A percentile compares a stretch with the other conserved stretches of the same genome.
These are phyloP conservation scores for Solanum hybrid DNA, from an alignment of 305 asterid species.

Conservation along the genomic window DNA sequence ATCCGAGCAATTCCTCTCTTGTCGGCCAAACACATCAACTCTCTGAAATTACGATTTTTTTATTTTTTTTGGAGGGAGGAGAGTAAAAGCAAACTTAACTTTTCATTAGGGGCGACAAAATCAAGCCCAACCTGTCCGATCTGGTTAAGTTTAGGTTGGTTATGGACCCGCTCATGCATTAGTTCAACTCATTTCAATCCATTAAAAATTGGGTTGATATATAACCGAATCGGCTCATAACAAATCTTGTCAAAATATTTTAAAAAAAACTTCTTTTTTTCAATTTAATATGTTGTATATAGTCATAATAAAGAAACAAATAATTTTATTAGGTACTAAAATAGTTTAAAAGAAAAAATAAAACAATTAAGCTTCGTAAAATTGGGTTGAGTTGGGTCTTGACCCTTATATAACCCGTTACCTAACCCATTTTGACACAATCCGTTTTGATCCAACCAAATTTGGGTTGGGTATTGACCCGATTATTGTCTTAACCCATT, in stretches of 20 bases:
- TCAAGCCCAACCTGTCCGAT: no score
- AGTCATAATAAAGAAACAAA: background rate
- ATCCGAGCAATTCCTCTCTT: background rate
- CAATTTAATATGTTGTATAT: no score
- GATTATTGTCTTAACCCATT: no score
- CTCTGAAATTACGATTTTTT: background rate
- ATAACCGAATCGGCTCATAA: no score
- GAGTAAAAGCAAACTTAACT: background rate
- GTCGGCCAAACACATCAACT: background rate
- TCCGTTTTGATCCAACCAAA: background rate
- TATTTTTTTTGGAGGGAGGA: background rate
- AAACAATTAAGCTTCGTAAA: background rate
- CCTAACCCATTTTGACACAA: background rate
- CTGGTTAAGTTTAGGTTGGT: background rate
- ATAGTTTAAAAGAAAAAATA: background rate
- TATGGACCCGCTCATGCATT: background rate
- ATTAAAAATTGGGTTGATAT: background rate
- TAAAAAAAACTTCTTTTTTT: background rate
- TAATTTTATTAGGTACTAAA: background rate
- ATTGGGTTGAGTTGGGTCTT: background rate
- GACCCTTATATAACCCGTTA: background rate
- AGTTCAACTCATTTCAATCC: background rate
- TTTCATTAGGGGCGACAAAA: background rate
- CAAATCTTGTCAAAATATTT: background rate
- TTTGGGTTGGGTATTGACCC: background rate